These are phyloP conservation scores for Antrodiella citrinella DNA, from an alignment of 768 basidiomycete genomes.

Conservation along the genomic window DNA sequence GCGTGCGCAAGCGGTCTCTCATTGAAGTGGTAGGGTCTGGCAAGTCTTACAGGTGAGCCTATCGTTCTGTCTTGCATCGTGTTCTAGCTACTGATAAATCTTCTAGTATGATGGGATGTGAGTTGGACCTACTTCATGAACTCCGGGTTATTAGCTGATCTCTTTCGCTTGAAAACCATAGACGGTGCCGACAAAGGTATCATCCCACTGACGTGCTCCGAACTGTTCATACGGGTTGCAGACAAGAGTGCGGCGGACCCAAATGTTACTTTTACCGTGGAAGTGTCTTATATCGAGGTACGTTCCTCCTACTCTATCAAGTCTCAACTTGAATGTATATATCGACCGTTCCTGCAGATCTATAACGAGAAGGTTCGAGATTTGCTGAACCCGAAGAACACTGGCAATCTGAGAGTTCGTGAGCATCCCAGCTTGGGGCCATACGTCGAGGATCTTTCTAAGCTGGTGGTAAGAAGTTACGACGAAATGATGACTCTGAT, in stretches of 20 bases:
- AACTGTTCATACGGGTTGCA: slow-evolving; percentile 81
- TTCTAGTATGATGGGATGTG: slow-evolving; percentile 90
- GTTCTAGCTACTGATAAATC: background rate
- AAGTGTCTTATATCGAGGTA: slow-evolving; percentile 97
- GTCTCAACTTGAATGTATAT: background rate
- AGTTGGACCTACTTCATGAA: slow-evolving; percentile 27
- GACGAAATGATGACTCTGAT: slow-evolving; percentile 98
- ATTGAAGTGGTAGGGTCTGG: slow-evolving; percentile 85
- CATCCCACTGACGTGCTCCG: slow-evolving; percentile 91
- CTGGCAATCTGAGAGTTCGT: slow-evolving; percentile 91
- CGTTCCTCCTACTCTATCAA: slow-evolving; percentile 10
- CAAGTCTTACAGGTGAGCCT: slow-evolving; percentile 90
- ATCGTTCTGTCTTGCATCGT: slow-evolving; percentile 18
- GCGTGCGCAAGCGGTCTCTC: too few species aligned
- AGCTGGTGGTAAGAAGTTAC: slow-evolving; percentile 84
- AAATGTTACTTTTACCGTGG: slow-evolving; percentile 79
- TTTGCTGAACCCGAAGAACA: slow-evolving; percentile 94
- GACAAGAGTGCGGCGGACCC: slow-evolving; percentile 54
- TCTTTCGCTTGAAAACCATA: slow-evolving; percentile 23
- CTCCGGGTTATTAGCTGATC: too few species aligned
- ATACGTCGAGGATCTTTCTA: slow-evolving; percentile 97
- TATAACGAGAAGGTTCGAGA: slow-evolving; percentile 99
- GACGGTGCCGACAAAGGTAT: slow-evolving; percentile 96
- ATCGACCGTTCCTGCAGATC: slow-evolving; percentile 41
- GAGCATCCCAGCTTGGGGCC: slow-evolving; percentile 95